These are phyloP conservation scores for Vaccinium myrtillus DNA, from an alignment of 148 eudicot species.

Conservation along the genomic window DNA sequence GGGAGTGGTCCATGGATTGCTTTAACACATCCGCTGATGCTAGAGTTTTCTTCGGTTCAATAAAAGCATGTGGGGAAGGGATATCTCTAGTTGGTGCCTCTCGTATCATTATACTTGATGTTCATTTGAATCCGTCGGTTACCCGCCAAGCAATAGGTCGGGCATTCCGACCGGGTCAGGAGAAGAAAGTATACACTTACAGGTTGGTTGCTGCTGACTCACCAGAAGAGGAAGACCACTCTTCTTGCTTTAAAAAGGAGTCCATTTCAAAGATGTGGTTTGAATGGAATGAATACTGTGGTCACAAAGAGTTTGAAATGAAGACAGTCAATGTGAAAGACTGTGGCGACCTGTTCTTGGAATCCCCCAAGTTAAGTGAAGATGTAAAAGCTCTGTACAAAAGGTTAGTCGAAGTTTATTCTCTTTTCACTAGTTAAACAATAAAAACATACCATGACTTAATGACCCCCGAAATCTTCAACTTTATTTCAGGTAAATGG, in stretches of 20 bases:
- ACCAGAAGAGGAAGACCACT: conserved; percentile 82
- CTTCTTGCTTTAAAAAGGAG: conserved; percentile 75
- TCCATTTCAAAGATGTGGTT: conserved; percentile 91
- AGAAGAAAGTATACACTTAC: conserved; percentile 62
- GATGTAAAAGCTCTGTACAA: conserved; percentile 56
- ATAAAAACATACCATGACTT: background rate
- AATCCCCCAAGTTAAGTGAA: conserved; percentile 44
- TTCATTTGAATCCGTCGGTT: conserved; percentile 81
- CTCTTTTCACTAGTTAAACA: background rate
- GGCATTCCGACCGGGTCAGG: conserved; percentile 91
- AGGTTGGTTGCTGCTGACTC: conserved; percentile 76
- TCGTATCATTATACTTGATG: conserved; percentile 77
- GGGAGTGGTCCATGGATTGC: conserved; percentile 71
- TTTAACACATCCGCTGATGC: conserved; percentile 79
- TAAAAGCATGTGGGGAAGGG: conserved; percentile 95
- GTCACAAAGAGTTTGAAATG: conserved; percentile 52
- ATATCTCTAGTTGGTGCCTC: conserved; percentile 96
- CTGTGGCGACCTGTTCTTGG: conserved; percentile 70
- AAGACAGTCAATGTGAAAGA: conserved; percentile 46
- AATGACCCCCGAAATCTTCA: background rate
- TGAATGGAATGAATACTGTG: conserved; percentile 69
- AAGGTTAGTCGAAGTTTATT: conserved; percentile 44
- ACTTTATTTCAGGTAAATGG: conserved; percentile 19
- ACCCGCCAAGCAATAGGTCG: conserved; percentile 97
- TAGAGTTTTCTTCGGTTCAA: conserved; percentile 81